Evolutionary conservation across 1,284 basidiomycete genomes (phyloP).

Genomic region (Naganishia cerealis): DNA sequence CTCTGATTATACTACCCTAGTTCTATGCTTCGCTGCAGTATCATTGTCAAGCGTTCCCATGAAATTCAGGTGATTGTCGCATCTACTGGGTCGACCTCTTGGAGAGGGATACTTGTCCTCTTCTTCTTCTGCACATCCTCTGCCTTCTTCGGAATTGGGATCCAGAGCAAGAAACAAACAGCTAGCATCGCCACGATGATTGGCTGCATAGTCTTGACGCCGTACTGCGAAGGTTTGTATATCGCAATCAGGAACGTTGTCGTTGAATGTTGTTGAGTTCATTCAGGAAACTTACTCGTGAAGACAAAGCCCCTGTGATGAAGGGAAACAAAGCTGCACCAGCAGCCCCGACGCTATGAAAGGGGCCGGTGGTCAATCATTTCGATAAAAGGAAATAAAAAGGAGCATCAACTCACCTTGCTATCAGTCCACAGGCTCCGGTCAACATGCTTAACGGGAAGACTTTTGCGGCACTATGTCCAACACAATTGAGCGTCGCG

Average conservation of each 20-base stretch:
- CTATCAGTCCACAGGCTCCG: constrained; percentile 30
- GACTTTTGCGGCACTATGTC: constrained; percentile 20
- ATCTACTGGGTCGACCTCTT: background rate
- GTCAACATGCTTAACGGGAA: constrained; percentile 25
- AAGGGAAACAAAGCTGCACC: constrained; percentile 33
- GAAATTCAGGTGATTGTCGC: background rate
- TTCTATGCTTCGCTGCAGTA: background rate
- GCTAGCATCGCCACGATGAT: constrained; percentile 24
- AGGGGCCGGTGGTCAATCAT: background rate
- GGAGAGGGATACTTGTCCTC: background rate
- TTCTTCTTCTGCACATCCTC: constrained; percentile 6
- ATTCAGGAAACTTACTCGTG: background rate
- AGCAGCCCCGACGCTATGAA: constrained; percentile 3
- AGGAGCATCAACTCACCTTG: constrained; percentile 15
- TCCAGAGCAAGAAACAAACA: constrained; percentile 26
- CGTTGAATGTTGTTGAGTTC: background rate
- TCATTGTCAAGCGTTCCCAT: background rate
- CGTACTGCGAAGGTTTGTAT: background rate
- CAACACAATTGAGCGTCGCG: background rate
- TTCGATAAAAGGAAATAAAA: no score
- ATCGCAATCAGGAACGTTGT: background rate
- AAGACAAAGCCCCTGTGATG: constrained; percentile 15
- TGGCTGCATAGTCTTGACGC: constrained; percentile 30
- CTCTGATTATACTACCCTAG: background rate
- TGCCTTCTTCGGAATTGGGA: constrained; percentile 21